Conservation (phyloP, 768 basidiomycete genomes). For the Harrya chromipes region DNA sequence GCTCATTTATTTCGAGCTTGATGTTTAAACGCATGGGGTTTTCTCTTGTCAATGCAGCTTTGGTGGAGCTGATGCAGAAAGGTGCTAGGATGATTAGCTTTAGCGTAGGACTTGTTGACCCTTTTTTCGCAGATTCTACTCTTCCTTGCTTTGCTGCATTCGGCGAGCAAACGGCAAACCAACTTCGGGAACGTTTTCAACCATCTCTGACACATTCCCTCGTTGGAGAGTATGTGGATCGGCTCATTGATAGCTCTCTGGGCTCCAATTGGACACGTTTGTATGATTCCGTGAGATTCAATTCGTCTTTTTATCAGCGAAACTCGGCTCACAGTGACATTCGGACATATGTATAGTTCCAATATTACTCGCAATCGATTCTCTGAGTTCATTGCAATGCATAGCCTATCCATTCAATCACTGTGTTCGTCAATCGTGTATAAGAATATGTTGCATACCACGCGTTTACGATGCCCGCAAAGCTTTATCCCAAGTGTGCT, state of each 20-base stretch:
- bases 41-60: conserved; percentile 38
- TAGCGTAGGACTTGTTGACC: conserved; percentile 1
- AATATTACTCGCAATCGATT: conserved; percentile 93
- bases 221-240: conserved; percentile 86
- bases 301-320: neutral
- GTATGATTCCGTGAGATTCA: conserved; percentile 80
- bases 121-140: conserved; percentile 60
- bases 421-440: neutral
- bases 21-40: conserved; percentile 6
- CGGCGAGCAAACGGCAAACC: conserved; percentile 86
- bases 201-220: conserved; percentile 81
- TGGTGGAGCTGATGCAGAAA: conserved; percentile 99
- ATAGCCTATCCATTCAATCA: conserved; percentile 1
- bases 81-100: conserved; percentile 40
- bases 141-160: conserved; percentile 89
- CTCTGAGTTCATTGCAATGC: conserved; percentile 38
- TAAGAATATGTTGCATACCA: conserved; percentile 1
- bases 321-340: neutral
- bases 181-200: conserved; percentile 91
- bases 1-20: neutral
- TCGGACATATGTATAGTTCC: conserved; percentile 55
- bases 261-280: conserved; percentile 94
- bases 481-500: neutral
- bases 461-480: neutral
- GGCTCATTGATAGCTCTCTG: conserved; percentile 83